Conservation (phyloP, 768 basidiomycete genomes). For the Lepiota brunneoincarnata region DNA sequence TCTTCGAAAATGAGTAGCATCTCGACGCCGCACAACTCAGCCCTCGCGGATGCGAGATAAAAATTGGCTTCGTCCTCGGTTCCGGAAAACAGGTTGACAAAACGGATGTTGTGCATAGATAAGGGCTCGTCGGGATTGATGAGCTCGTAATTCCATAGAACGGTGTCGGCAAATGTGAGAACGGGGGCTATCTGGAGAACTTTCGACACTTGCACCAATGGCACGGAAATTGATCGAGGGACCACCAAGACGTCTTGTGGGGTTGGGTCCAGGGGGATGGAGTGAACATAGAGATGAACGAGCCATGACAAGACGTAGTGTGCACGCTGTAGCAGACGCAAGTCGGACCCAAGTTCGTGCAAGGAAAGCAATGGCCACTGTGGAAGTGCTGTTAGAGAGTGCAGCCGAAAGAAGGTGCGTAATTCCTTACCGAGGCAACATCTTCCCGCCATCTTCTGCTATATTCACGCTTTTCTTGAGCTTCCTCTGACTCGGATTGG, state of each 20-base stretch:
- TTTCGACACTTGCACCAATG: constrained; percentile 73
- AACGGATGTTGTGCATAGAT: constrained; percentile 71
- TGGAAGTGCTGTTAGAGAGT: constrained; percentile 2
- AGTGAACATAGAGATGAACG: constrained; percentile 88
- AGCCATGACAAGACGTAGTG: constrained; percentile 90
- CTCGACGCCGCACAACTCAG: constrained; percentile 85
- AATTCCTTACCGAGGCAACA: constrained; percentile 57
- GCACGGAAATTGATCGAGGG: constrained; percentile 74
- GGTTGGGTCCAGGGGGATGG: constrained; percentile 46
- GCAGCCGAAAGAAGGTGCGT: not conserved
- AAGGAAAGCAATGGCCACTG: constrained; percentile 76
- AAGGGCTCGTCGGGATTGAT: constrained; percentile 55
- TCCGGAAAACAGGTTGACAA: constrained; percentile 76
- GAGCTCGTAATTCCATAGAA: constrained; percentile 88
- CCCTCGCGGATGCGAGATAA: constrained; percentile 78
- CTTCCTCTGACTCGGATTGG: constrained; percentile 49
- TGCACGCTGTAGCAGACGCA: constrained; percentile 73
- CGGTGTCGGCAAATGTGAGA: constrained; percentile 93
- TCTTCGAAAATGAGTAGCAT: constrained; percentile 86
- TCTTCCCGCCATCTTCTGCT: constrained; percentile 69
- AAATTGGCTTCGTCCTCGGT: constrained; percentile 84
- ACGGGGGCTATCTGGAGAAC: constrained; percentile 87
- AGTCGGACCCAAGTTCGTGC: constrained; percentile 46
- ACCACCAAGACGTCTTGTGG: constrained; percentile 44
- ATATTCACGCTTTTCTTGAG: constrained; percentile 42